These are phyloP conservation scores for Pulveroboletus sp. DNA, from an alignment of 768 basidiomycete genomes.

Conservation along the genomic window DNA sequence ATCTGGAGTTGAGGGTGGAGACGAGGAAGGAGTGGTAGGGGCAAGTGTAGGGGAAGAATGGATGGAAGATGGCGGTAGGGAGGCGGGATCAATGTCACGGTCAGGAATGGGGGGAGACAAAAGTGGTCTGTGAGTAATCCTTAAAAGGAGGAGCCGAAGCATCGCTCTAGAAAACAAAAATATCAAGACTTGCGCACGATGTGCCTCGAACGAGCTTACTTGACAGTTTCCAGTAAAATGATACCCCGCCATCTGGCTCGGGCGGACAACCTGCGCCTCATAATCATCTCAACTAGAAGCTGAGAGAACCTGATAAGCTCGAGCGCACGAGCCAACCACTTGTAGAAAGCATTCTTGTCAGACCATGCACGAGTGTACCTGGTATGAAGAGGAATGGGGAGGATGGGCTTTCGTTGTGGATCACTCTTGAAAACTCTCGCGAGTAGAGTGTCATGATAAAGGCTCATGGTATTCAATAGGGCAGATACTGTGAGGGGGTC, in stretches of 20 bases:
- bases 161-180: conserved; percentile 48
- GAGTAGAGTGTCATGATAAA: conserved; percentile 95
- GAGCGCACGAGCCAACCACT: conserved; percentile 70
- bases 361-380: conserved; percentile 90
- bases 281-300: conserved; percentile 85
- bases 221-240: conserved; percentile 72
- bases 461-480: conserved; percentile 78
- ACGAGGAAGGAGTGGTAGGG: conserved; percentile 51
- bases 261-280: conserved; percentile 63
- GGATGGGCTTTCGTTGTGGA: conserved; percentile 67
- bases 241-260: conserved; percentile 72
- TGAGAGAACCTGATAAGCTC: conserved; percentile 78
- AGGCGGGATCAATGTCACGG: conserved; percentile 78
- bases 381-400: conserved; percentile 73
- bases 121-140: conserved; percentile 71
- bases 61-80: conserved; percentile 49
- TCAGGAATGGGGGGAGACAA: conserved; percentile 78
- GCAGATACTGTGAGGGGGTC: conserved; percentile 62
- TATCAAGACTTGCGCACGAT: conserved; percentile 2
- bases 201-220: conserved; percentile 47
- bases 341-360: conserved; percentile 64
- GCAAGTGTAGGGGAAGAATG: conserved; percentile 57
- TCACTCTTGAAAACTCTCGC: conserved; percentile 56
- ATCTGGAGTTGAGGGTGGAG: conserved; percentile 62
- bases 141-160: conserved; percentile 69